Base-by-base conservation (phyloP, 345 rosid genomes). In the Euphorbia lathyris region DNA sequence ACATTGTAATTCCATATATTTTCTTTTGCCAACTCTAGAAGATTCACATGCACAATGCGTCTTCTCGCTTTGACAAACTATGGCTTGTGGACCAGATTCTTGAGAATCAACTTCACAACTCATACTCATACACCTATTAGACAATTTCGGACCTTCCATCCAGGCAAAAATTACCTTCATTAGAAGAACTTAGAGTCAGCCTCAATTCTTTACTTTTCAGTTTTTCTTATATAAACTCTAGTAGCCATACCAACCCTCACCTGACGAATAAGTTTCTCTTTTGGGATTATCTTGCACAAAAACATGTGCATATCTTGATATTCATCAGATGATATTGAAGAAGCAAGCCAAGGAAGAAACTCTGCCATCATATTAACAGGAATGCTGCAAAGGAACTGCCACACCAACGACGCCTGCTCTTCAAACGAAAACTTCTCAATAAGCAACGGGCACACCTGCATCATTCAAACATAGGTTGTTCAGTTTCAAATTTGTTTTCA, bases 311-410 rank as follows among this genome's bases (percentile, higher is more conserved):
- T 82, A 57, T 87, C 90, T 50, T 53, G 81, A 65, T 69, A 84
- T 74, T 90, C 92, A 57, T 90, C 85, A n/a, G 86, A 75, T 72
- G 97, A 85, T 64, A 90, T 82, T 58, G 86, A 82, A 63, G 90
- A 83, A 69, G 87, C 84, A 81, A 90, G 89, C 97, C 94, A 88
- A 11, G 97, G 97, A 76, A 90, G 88, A 76, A 88, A 83, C 66
- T 86, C 94, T 30, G 85, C 84, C 68, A 88, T 82, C 80, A 90
- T 85, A 76, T 85, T 86, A 61, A 87, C 90, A 73, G 97, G 94
- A 83, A 90, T 85, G 81, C 97, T 88, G 77, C 97, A 90, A 53
- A 90, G 79, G 82, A 87, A 90, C 78, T 90, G 94, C 94, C 97
- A 87, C 23, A 88, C 94, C 72, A 90, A 69, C 55, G 88, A 90